Evolutionary conservation across 768 basidiomycete species (phyloP).

Genomic region (Trametes cingulata): DNA sequence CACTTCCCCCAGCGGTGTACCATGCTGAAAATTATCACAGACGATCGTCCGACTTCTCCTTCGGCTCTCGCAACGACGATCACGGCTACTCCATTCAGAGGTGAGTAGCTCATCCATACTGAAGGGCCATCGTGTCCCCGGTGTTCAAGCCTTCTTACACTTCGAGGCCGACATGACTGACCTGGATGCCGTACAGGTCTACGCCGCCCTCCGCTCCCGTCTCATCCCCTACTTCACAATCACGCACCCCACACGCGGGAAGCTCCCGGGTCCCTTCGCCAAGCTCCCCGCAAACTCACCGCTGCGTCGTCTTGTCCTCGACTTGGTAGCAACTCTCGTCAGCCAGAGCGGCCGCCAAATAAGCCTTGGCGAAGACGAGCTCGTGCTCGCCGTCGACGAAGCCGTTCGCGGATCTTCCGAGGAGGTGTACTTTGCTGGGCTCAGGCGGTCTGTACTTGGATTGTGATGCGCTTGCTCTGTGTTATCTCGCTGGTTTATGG

Average conservation of each 20-base stretch:
- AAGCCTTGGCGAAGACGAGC: slow-evolving; percentile 7
- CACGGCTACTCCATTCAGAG: slow-evolving; percentile 43
- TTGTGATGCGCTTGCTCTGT: neutral
- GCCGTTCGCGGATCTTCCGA: slow-evolving; percentile 23
- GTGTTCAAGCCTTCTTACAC: too few species aligned
- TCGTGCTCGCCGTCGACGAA: slow-evolving; percentile 24
- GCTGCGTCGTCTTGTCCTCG: slow-evolving; percentile 61
- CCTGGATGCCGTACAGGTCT: slow-evolving; percentile 39
- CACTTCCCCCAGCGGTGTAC: too few species aligned
- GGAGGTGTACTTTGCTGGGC: slow-evolving; percentile 22
- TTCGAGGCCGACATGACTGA: too few species aligned
- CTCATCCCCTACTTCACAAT: slow-evolving; percentile 82
- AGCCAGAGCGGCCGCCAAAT: slow-evolving; percentile 1
- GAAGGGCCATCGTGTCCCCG: too few species aligned
- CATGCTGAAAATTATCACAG: slow-evolving; percentile 29
- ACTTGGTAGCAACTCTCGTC: slow-evolving; percentile 48
- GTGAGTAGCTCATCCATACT: slow-evolving; percentile 36
- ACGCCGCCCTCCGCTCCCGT: slow-evolving; percentile 53
- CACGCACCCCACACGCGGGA: slow-evolving; percentile 72
- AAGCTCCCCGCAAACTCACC: slow-evolving; percentile 52
- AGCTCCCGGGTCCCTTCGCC: slow-evolving; percentile 73
- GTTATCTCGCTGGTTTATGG: too few species aligned
- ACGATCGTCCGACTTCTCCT: slow-evolving; percentile 63
- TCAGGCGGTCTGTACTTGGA: neutral
- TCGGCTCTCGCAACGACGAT: slow-evolving; percentile 56